These are phyloP conservation scores for Umbelopsis sp. DNA, from an alignment of 371 early-diverging fungal genomes.

Conservation along the genomic window DNA sequence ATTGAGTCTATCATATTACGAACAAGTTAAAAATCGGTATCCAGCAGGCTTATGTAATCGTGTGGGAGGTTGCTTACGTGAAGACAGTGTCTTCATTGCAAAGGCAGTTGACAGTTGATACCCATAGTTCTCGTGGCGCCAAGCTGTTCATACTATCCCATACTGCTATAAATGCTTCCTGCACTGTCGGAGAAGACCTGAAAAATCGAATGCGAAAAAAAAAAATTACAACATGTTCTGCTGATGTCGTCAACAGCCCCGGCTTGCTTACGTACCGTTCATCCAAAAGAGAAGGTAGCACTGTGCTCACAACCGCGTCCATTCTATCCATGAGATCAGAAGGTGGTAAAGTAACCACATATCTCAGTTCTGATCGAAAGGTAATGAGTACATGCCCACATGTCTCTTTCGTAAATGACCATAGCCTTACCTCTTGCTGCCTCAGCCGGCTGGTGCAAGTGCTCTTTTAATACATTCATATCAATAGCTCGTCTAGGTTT, in stretches of 20 bases:
- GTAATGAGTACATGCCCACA: no score
- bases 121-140: slow-evolving; percentile 49
- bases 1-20: slow-evolving; percentile 30
- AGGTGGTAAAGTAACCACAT: background rate
- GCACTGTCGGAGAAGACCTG: background rate
- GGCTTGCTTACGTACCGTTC: background rate
- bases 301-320: background rate
- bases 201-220: background rate
- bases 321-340: background rate
- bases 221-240: background rate
- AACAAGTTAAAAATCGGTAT: background rate
- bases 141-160: slow-evolving; percentile 47
- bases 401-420: no score
- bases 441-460: background rate
- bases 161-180: slow-evolving; percentile 35
- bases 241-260: background rate
- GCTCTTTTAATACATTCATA: background rate
- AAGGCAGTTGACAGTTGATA: slow-evolving; percentile 32
- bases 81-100: slow-evolving; percentile 13
- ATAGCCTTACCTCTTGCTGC: background rate
- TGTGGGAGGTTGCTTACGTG: background rate
- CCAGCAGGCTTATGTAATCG: slow-evolving; percentile 6
- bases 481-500: no score
- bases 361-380: background rate
- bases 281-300: background rate